These are phyloP conservation scores for Porogramme epimiltina DNA, from an alignment of 1,284 basidiomycete species.

Conservation along the genomic window DNA sequence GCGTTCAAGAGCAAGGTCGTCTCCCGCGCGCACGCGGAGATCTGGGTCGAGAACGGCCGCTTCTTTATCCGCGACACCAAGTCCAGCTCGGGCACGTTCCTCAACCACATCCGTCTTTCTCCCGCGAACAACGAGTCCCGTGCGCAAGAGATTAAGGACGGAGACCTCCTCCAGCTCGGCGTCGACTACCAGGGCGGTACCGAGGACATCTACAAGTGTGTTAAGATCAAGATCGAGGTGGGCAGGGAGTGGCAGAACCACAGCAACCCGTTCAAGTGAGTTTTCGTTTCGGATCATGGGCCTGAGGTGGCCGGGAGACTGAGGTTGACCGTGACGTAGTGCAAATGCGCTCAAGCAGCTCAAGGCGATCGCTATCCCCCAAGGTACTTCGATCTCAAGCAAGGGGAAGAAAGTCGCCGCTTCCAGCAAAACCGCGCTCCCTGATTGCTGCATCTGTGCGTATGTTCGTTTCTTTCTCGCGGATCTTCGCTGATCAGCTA, in stretches of 20 bases:
- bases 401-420: constrained; percentile 37
- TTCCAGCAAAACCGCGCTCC: constrained; percentile 62
- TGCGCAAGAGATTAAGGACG: constrained; percentile 86
- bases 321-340: constrained; percentile 36
- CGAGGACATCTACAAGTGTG: constrained; percentile 97
- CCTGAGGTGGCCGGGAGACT: neutral
- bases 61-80: constrained; percentile 95
- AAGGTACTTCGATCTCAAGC: constrained; percentile 7
- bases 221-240: constrained; percentile 95
- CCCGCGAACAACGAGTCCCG: constrained; percentile 83
- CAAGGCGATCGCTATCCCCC: constrained; percentile 62
- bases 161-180: constrained; percentile 94
- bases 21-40: constrained; percentile 91
- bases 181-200: constrained; percentile 98
- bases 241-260: constrained; percentile 88
- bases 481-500: neutral
- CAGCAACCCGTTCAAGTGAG: constrained; percentile 95
- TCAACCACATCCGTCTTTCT: constrained; percentile 92
- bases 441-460: constrained; percentile 94
- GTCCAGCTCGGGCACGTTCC: constrained; percentile 90
- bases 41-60: constrained; percentile 76
- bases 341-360: constrained; percentile 83
- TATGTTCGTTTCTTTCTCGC: constrained; percentile 16
- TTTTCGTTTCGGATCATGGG: constrained; percentile 24
- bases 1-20: constrained; percentile 98